Conservation (phyloP, 169 alveolate genomes). For the Plasmodium coatneyi region DNA sequence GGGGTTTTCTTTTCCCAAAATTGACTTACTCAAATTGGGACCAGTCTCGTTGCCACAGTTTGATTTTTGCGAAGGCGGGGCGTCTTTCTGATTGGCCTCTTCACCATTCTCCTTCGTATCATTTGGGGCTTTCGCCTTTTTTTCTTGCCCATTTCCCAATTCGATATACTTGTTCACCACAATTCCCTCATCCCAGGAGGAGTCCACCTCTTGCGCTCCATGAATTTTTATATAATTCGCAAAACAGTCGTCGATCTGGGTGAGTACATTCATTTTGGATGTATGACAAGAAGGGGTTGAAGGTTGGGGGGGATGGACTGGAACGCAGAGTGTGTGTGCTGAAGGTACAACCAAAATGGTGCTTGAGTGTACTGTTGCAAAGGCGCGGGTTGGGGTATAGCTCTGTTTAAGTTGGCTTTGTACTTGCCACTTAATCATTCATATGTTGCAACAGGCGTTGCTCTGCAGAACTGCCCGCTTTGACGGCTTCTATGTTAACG, state of each 20-base stretch:
- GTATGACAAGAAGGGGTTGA: neutral
- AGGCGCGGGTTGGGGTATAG: neutral
- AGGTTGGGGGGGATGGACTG: neutral
- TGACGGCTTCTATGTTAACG: neutral
- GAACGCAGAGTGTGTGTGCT: neutral
- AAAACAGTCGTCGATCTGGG: conserved; percentile 50
- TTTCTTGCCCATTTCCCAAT: conserved; percentile 28
- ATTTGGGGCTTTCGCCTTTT: neutral
- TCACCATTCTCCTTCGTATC: neutral
- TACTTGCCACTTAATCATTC: neutral
- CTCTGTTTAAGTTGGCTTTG: neutral
- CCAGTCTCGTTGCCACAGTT: neutral
- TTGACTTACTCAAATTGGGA: neutral
- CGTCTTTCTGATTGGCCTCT: neutral
- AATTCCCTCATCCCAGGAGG: conserved; percentile 73
- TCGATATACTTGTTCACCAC: conserved; percentile 63
- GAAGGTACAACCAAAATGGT: neutral
- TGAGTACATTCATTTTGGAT: conserved; percentile 46
- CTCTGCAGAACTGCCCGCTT: neutral
- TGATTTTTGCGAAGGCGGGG: neutral
- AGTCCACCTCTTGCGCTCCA: conserved; percentile 19
- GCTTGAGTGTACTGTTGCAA: neutral
- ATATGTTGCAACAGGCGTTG: neutral
- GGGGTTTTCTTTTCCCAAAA: neutral
- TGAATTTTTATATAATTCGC: conserved; percentile 32